Conservation (phyloP, 768 basidiomycete genomes). For the Chalciporus sphaerocephalus region DNA sequence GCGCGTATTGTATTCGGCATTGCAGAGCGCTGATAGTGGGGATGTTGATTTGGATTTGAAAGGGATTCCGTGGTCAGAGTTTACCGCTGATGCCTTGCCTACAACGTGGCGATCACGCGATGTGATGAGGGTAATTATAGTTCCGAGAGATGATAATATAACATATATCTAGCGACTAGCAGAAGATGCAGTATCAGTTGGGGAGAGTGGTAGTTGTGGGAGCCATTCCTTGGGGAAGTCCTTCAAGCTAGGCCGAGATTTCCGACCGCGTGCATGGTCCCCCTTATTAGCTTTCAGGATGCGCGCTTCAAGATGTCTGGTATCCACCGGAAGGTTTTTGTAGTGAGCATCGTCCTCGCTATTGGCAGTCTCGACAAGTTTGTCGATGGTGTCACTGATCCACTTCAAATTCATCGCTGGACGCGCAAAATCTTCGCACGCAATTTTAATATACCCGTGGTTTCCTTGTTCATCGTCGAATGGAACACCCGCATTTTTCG, state of each 20-base stretch:
- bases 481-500: slow-evolving; percentile 59
- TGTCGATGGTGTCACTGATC: slow-evolving; percentile 83
- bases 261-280: slow-evolving; percentile 56
- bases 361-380: slow-evolving; percentile 76
- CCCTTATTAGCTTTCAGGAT: slow-evolving; percentile 68
- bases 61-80: slow-evolving; percentile 2
- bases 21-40: neutral
- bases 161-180: slow-evolving; percentile 11
- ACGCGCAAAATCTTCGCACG: slow-evolving; percentile 81
- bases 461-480: slow-evolving; percentile 40
- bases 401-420: slow-evolving; percentile 90
- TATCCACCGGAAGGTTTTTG: slow-evolving; percentile 75
- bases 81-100: slow-evolving; percentile 1
- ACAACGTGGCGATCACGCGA: neutral
- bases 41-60: neutral
- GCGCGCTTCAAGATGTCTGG: slow-evolving; percentile 73
- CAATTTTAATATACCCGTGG: slow-evolving; percentile 86
- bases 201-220: slow-evolving; percentile 30
- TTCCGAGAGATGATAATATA: neutral
- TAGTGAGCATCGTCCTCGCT: slow-evolving; percentile 37
- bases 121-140: slow-evolving; percentile 3
- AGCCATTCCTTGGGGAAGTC: slow-evolving; percentile 91
- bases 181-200: slow-evolving; percentile 3
- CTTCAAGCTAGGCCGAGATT: slow-evolving; percentile 57
- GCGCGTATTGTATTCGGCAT: slow-evolving; percentile 39